Evolutionary conservation across 192 early-diverging fungal species (phyloP).

Genomic region (Diversispora epigaea): DNA sequence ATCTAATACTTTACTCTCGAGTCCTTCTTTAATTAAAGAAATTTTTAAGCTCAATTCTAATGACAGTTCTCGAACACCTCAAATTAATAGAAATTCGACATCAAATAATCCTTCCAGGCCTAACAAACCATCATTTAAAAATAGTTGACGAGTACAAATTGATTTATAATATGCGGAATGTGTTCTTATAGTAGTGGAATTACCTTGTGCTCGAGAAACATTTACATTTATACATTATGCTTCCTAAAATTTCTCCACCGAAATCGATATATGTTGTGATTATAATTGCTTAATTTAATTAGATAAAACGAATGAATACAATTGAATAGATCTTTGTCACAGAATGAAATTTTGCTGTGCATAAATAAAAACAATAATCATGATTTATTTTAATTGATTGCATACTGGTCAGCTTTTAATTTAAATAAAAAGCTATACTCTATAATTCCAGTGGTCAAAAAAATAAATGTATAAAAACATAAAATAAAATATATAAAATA

Average conservation of each 20-base stretch:
- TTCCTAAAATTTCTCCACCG: constrained; percentile 28
- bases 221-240: constrained; percentile 40
- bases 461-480: too few relatives aligned
- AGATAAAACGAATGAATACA: too few relatives aligned
- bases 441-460: too few relatives aligned
- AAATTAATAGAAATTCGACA: not conserved
- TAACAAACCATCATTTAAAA: constrained; percentile 5
- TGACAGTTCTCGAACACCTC: not conserved
- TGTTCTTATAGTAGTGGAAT: constrained; percentile 48
- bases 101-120: not conserved
- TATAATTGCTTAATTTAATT: too few relatives aligned
- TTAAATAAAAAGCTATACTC: too few relatives aligned
- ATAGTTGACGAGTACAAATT: not conserved
- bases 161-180: constrained; percentile 27
- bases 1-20: constrained; percentile 7
- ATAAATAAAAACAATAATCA: too few relatives aligned
- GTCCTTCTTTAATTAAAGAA: too few relatives aligned
- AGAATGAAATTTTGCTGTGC: too few relatives aligned
- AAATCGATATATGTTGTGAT: constrained; percentile 45
- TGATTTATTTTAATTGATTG: too few relatives aligned
- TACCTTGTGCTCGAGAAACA: constrained; percentile 42
- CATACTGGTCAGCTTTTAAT: too few relatives aligned
- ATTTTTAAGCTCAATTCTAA: constrained; percentile 2
- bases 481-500: too few relatives aligned
- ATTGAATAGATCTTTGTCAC: too few relatives aligned